Evolutionary conservation across 1,139 yeast genomes (phyloP).

Genomic region (Kurtzmaniella quercitrusa): DNA sequence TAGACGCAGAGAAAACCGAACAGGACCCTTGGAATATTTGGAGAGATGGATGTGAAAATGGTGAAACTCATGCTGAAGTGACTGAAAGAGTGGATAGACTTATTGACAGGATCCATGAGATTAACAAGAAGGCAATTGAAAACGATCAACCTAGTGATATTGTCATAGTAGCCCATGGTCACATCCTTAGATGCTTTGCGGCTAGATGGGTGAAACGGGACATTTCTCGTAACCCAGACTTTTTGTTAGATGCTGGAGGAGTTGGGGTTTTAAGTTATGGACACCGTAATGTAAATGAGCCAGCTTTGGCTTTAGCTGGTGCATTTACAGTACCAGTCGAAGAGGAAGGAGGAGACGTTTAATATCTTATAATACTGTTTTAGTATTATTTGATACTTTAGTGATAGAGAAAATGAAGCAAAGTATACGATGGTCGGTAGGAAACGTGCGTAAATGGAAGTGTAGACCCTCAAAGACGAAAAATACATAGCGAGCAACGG

Average conservation of each 20-base stretch:
- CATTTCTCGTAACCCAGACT: slow-evolving; percentile 64
- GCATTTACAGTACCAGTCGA: slow-evolving; percentile 73
- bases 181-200: slow-evolving; percentile 82
- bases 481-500: no score
- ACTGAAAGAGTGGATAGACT: slow-evolving; percentile 66
- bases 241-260: slow-evolving; percentile 91
- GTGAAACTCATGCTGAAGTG: slow-evolving; percentile 67
- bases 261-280: slow-evolving; percentile 89
- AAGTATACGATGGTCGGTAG: no score
- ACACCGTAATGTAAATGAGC: slow-evolving; percentile 79
- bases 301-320: slow-evolving; percentile 77
- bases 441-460: no score
- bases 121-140: slow-evolving; percentile 60
- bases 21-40: slow-evolving; percentile 73
- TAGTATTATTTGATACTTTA: no score
- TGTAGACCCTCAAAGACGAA: no score
- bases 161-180: slow-evolving; percentile 88
- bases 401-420: no score
- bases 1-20: slow-evolving; percentile 29
- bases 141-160: slow-evolving; percentile 62
- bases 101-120: slow-evolving; percentile 54
- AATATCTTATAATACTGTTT: no score
- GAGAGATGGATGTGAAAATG: slow-evolving; percentile 91
- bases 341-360: slow-evolving; percentile 27
- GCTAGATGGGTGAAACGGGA: slow-evolving; percentile 76